Evolutionary conservation across 1,284 basidiomycete species (phyloP), one percentile per base, ranked within the genome.

Genomic region (Ganoderma boninense): DNA sequence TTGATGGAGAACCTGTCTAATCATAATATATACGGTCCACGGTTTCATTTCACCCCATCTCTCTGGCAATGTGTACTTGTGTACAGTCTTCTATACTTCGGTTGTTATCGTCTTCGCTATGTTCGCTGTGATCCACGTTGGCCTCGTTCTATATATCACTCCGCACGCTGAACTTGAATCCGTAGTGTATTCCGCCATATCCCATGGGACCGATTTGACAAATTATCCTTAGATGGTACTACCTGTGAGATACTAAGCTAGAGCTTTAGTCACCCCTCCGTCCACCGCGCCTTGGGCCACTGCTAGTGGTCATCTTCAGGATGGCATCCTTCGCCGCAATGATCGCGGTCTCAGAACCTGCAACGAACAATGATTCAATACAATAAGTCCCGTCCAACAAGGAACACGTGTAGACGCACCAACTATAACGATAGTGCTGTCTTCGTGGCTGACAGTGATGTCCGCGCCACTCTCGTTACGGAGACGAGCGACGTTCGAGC

Each of bases 391-490:
- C 54, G 56, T 52, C 63, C 57, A 13, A n/a, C 26, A 14, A 29
- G 43, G 42, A 13, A 13, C 56, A 38, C 3, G 4, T 29, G 20
- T 11, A 46, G 42, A 85, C 92, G 77, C 75, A 96, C 95, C 93
- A 64, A 92, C 89, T 77, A 97, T 93, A 71, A 93, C 89, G 77
- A 97, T 95, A 32, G 91, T 91, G 78, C 87, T 94, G 78, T 93
- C 93, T 74, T 96, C 95, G 75, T 93, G 90, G 80, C 94, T 90
- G 72, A 97, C 94, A 59, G 90, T 94, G 74, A 97, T 96, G 79
- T 97, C 95, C 67, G 95, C 93, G 54, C 95, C 94, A 66, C 94
- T 97, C 82, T 96, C 95, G 68, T 87, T 87, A 70, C 96, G 91
- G 62, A 97, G 87, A 67, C 95, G 91, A 64, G 91, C 86, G 69